phyloP scores from a whole-genome alignment of 305 asterid genomes.

The Solanum aculeatissimum region DNA sequence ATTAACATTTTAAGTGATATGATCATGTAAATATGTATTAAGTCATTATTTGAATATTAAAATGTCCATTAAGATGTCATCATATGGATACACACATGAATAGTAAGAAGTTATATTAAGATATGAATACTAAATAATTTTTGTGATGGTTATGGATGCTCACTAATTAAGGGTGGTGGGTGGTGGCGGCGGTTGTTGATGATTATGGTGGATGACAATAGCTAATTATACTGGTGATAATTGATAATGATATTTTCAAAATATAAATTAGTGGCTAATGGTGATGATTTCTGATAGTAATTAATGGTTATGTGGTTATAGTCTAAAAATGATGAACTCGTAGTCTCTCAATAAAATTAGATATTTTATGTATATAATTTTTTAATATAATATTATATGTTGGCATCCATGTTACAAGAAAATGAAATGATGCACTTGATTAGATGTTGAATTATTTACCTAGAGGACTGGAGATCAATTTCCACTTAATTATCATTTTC shows the following conservation, averaged over 20 bases:
- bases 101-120: neutral
- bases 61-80: neutral
- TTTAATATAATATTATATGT: no score
- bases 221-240: neutral
- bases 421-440: no score
- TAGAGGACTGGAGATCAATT: no score
- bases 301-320: neutral
- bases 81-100: neutral
- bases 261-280: neutral
- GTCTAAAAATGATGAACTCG: no score
- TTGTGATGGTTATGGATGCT: neutral
- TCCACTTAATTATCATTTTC: no score
- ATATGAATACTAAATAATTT: neutral
- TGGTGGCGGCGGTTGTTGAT: neutral
- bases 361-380: no score
- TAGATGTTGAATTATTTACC: no score
- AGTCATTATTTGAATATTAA: neutral
- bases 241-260: neutral
- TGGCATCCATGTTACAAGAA: no score
- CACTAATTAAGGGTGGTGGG: neutral
- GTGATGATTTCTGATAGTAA: neutral
- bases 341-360: no score
- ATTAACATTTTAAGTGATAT: neutral
- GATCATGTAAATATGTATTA: neutral
- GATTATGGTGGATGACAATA: neutral